These are phyloP conservation scores for Rutstroemia sydowiana DNA, from an alignment of 2,329 filamentous ascomycete species.

Conservation along the genomic window DNA sequence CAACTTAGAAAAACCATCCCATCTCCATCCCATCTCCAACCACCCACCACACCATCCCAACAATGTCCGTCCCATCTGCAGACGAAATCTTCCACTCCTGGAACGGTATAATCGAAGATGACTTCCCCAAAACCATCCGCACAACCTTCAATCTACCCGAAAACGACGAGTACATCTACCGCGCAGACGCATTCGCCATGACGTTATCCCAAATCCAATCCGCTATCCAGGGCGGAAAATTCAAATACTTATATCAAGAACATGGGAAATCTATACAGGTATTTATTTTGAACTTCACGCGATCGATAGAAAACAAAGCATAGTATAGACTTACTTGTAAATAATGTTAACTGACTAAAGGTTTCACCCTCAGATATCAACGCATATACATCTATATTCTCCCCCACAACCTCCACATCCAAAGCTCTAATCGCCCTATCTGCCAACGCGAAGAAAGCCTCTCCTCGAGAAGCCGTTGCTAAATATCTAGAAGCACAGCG, in stretches of 20 bases:
- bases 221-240: conserved; percentile 9
- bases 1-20: no score
- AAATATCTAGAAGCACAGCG: conserved; percentile 47
- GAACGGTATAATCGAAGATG: conserved; percentile 16
- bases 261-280: conserved; percentile 19
- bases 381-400: conserved; percentile 62
- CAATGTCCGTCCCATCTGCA: conserved; percentile 9
- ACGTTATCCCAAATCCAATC: conserved; percentile 19
- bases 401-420: conserved; percentile 48
- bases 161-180: conserved; percentile 22
- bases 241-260: conserved; percentile 22
- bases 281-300: no score
- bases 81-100: conserved; percentile 21
- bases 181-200: conserved; percentile 23
- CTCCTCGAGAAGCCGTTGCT: conserved; percentile 50
- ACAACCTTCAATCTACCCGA: conserved; percentile 18
- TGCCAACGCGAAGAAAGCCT: conserved; percentile 59
- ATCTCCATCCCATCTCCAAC: no score
- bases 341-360: conserved; percentile 17
- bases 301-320: neutral
- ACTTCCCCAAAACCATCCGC: conserved; percentile 17
- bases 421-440: conserved; percentile 56
- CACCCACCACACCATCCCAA: no score
- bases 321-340: no score
- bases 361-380: conserved; percentile 44